phyloP scores from a whole-genome alignment of 345 rosid genomes.

The Kandelia obovata region DNA sequence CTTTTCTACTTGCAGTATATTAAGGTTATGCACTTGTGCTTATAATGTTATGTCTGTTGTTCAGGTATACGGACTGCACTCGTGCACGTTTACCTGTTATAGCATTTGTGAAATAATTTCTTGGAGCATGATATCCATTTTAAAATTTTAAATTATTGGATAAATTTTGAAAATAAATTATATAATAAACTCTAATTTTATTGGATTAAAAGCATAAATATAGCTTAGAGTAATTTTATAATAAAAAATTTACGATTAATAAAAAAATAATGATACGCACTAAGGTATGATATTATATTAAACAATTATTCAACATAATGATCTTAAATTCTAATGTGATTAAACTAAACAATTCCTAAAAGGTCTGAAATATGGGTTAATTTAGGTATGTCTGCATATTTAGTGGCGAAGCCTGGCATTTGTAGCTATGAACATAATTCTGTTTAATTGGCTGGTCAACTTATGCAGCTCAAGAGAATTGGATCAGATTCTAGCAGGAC shows the following conservation, averaged over 20 bases:
- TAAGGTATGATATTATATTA: no score
- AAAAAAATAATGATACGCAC: no score
- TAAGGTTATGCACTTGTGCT: background rate
- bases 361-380: background rate
- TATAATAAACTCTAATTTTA: no score
- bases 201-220: no score
- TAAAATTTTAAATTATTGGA: no score
- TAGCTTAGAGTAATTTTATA: no score
- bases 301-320: no score
- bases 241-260: no score
- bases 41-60: background rate
- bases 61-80: background rate
- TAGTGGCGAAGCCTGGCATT: background rate
- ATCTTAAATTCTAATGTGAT: no score
- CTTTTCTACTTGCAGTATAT: no score
- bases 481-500: background rate
- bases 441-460: background rate
- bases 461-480: background rate
- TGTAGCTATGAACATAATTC: background rate
- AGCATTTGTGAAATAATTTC: background rate
- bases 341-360: background rate
- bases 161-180: no score
- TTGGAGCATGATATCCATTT: no score
- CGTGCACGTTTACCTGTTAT: slow-evolving; percentile 6
- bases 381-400: background rate